Evolutionary conservation across 768 basidiomycete genomes (phyloP), one percentile per base, ranked within the genome.

Genomic region (Trichaptum fuscoviolaceum): DNA sequence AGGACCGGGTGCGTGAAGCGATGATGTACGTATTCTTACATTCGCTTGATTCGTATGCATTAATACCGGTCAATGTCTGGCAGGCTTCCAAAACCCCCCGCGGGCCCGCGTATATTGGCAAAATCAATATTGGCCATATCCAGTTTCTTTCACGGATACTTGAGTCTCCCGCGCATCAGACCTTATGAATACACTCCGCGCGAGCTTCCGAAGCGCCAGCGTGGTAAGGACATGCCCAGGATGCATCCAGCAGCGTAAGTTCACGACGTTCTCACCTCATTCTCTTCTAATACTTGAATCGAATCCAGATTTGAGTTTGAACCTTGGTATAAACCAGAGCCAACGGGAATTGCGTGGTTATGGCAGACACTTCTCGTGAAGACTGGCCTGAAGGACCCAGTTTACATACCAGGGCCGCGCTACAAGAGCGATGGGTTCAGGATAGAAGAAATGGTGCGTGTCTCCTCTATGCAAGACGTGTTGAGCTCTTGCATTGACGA

Each of bases 301-400:
- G 65, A 52, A 52, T 52, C 12, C 24, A 62, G 79, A 68, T 81
- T 67, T 64, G 69, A 75, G 26, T 71, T 77, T 5, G 73, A 72
- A 63, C 83, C 83, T 24, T 84, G 83, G 83, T 85, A 85, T 68
- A 81, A 78, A 68, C 78, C 81, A 0, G 71, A 77, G 65, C 34
- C 26, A 25, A 64, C 15, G 17, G 67, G 68, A n/a, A 81, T 61
- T 72, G 70, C 35, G 58, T 81, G 0, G 64, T 73, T 8, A 79
- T 83, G 8, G 60, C 68, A 30, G 57, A 80, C 24, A 77, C 78
- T 1, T 74, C 70, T 69, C 73, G 80, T 66, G 73, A 76, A 26
- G 77, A 81, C 63, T 69, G 81, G 66, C 82, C 82, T 25, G 76
- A 72, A 6, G 82, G 82, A 23, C 82, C 82, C 71, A 73, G 79